Evolutionary conservation across 768 basidiomycete genomes (phyloP).

Genomic region (Lanmaoa rubissima): DNA sequence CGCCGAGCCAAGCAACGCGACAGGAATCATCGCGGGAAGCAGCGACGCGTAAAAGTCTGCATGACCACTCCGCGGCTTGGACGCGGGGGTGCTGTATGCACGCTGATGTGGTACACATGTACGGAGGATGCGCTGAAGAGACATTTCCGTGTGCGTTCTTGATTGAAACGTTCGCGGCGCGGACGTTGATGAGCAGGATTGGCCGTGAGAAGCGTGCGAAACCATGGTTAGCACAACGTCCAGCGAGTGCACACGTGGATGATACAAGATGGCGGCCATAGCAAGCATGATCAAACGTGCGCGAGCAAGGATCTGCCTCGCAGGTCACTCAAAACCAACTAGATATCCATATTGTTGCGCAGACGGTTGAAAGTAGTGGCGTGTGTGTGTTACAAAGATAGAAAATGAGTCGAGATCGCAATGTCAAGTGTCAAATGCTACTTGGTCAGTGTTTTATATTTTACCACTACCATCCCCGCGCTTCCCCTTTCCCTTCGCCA

Average conservation of each 20-base stretch:
- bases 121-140: background rate
- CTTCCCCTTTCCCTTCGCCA: background rate
- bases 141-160: background rate
- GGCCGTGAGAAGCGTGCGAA: too few species aligned
- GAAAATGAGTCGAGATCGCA: constrained; percentile 8
- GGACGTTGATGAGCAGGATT: too few species aligned
- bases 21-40: constrained; percentile 74
- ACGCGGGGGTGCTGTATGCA: constrained; percentile 9
- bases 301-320: too few species aligned
- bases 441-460: background rate
- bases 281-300: background rate
- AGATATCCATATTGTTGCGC: background rate
- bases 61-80: constrained; percentile 44
- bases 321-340: too few species aligned
- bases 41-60: constrained; percentile 66
- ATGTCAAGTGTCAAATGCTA: background rate
- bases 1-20: constrained; percentile 74
- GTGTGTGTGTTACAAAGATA: constrained; percentile 11
- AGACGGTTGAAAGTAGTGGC: too few species aligned
- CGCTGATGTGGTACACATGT: background rate
- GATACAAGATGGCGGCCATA: too few species aligned
- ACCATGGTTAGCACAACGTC: too few species aligned
- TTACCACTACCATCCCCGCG: background rate
- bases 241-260: too few species aligned
- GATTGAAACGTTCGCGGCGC: too few species aligned